These are phyloP conservation scores for Pyrenophora seminiperda DNA, from an alignment of 2,329 filamentous ascomycete species.

Conservation along the genomic window DNA sequence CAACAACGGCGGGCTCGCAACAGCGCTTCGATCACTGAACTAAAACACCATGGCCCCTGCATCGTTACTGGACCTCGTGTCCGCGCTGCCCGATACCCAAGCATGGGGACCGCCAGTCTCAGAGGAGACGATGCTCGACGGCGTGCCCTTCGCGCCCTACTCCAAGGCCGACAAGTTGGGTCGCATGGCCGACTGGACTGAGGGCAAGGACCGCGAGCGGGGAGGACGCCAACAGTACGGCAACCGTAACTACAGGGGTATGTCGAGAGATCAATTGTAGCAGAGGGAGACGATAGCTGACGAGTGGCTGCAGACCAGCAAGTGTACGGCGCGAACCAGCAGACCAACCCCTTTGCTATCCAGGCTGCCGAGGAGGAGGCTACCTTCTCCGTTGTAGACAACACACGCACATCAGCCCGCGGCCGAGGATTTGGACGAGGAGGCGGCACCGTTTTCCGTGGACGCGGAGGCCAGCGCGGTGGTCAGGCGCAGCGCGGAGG, in stretches of 20 bases:
- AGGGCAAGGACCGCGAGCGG: constrained; percentile 80
- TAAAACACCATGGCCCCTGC: constrained; percentile 51
- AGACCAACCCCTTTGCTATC: constrained; percentile 78
- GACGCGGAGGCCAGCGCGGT: constrained; percentile 73
- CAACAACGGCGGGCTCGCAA: constrained; percentile 13
- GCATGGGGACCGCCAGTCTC: constrained; percentile 84
- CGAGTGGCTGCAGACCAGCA: constrained; percentile 73
- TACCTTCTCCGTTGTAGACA: constrained; percentile 97
- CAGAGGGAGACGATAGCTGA: constrained; percentile 15
- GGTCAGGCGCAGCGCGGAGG: constrained; percentile 74
- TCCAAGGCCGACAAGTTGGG: constrained; percentile 98
- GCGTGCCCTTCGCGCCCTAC: constrained; percentile 96
- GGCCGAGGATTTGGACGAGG: constrained; percentile 80
- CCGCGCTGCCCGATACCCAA: constrained; percentile 52
- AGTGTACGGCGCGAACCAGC: constrained; percentile 90
- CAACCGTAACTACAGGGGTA: constrained; percentile 90
- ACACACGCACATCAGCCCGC: constrained; percentile 84
- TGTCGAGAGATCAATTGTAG: neutral
- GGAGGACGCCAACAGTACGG: constrained; percentile 82
- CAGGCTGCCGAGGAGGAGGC: constrained; percentile 94
- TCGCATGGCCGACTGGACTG: constrained; percentile 99
- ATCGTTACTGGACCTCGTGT: constrained; percentile 56
- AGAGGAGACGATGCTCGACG: constrained; percentile 85
- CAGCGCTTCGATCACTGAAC: constrained; percentile 14
- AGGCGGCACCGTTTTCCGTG: constrained; percentile 86